Percentiles rank a stretch among this genome's conserved stretches.
Evolutionary conservation across 225 moss, liverwort and hornwort genomes (phyloP).

Genomic region (Pseudisothecium myosuroides): DNA sequence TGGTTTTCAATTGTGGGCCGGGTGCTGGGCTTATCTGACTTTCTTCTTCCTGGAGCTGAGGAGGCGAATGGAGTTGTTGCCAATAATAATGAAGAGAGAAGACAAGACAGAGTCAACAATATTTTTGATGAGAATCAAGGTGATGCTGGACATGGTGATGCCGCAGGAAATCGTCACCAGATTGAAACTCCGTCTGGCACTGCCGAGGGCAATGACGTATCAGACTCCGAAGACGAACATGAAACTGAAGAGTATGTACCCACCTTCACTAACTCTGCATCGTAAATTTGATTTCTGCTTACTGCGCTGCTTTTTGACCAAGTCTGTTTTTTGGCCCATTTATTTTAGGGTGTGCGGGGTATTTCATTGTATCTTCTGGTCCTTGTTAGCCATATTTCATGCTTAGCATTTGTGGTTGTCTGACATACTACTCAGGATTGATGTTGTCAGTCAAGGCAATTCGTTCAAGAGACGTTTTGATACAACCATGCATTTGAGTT

Average conservation of each 20-base stretch:
- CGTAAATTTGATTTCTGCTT: neutral
- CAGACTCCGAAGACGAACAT: slow-evolving; percentile 16
- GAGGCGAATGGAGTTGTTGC: slow-evolving; percentile 51
- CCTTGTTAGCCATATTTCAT: neutral
- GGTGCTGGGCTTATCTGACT: slow-evolving; percentile 77
- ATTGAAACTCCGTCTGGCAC: slow-evolving; percentile 10
- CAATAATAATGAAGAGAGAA: slow-evolving; percentile 41
- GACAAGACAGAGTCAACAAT: slow-evolving; percentile 28
- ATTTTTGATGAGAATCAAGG: slow-evolving; percentile 28
- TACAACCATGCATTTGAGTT: neutral
- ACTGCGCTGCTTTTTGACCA: neutral
- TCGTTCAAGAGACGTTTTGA: neutral
- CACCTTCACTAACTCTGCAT: neutral
- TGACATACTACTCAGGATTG: neutral
- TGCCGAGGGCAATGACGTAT: neutral
- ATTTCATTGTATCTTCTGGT: neutral
- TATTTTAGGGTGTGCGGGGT: neutral
- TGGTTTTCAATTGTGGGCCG: slow-evolving; percentile 89
- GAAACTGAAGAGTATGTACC: slow-evolving; percentile 17
- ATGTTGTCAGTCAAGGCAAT: neutral
- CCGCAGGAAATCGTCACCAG: slow-evolving; percentile 10
- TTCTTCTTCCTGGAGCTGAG: slow-evolving; percentile 73
- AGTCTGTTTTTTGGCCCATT: neutral
- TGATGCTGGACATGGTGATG: slow-evolving; percentile 20
- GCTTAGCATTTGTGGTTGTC: neutral